Percentiles rank a stretch among this genome's conserved stretches.
Conservation (phyloP, 805 yeast genomes). For the Metschnikowia gelsemii region DNA sequence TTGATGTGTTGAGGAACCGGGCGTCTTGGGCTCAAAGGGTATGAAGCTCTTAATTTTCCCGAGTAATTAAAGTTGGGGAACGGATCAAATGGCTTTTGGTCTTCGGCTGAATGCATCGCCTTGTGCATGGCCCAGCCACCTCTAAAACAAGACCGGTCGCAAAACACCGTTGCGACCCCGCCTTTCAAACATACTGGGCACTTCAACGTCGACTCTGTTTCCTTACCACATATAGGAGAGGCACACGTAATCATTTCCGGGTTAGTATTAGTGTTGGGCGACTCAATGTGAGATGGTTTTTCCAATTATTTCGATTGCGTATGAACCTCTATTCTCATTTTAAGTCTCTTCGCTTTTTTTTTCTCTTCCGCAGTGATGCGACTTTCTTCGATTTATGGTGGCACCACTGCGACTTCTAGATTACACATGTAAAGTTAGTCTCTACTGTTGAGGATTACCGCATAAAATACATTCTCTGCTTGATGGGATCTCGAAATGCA, state of each 20-base stretch:
- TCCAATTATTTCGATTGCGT: neutral
- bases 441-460: too few species aligned
- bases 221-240: slow-evolving; percentile 83
- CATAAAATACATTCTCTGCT: too few species aligned
- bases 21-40: slow-evolving; percentile 77
- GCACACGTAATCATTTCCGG: slow-evolving; percentile 53
- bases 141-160: slow-evolving; percentile 82
- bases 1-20: slow-evolving; percentile 67
- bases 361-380: slow-evolving; percentile 2
- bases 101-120: slow-evolving; percentile 60
- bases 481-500: too few species aligned
- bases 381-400: too few species aligned
- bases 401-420: too few species aligned
- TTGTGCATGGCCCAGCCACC: slow-evolving; percentile 72
- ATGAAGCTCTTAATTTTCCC: slow-evolving; percentile 72
- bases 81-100: slow-evolving; percentile 72
- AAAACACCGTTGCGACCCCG: slow-evolving; percentile 62
- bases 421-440: too few species aligned
- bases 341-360: neutral
- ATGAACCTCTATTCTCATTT: neutral
- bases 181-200: slow-evolving; percentile 90
- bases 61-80: slow-evolving; percentile 76
- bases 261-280: too few species aligned
- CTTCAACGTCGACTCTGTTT: slow-evolving; percentile 69
- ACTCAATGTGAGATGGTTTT: neutral